phyloP scores from a whole-genome alignment of 2,329 filamentous ascomycete genomes.

The Penicillium sp. region DNA sequence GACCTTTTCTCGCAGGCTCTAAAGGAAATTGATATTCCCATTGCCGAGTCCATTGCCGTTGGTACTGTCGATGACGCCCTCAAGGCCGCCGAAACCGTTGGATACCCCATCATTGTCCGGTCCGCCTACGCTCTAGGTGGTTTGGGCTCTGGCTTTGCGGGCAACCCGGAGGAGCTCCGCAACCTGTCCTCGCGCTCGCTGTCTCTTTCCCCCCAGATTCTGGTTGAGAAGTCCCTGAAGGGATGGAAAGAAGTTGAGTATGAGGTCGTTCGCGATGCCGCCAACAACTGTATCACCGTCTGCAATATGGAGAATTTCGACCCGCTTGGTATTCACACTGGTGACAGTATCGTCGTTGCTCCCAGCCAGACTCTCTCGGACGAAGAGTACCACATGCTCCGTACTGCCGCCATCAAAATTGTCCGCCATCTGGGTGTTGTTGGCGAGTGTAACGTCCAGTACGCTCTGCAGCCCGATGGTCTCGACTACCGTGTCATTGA shows the following conservation, averaged over 20 bases:
- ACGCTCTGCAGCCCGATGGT: conserved; percentile 91
- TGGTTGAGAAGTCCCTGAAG: conserved; percentile 97
- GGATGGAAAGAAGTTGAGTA: conserved; percentile 99
- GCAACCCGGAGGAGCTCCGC: conserved; percentile 86
- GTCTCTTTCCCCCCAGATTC: conserved; percentile 87
- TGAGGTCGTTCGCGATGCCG: conserved; percentile 92
- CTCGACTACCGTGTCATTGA: conserved; percentile 98
- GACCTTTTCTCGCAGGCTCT: conserved; percentile 93
- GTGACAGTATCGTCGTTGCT: conserved; percentile 96
- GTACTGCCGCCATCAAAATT: conserved; percentile 95
- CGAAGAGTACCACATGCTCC: conserved; percentile 99
- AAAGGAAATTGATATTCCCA: conserved; percentile 95
- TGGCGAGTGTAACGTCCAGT: conserved; percentile 98
- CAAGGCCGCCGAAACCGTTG: conserved; percentile 75
- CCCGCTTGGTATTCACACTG: conserved; percentile 92
- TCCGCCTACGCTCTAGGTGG: conserved; percentile 95
- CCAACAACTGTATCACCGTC: conserved; percentile 98
- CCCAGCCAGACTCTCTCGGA: conserved; percentile 95
- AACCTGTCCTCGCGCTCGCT: conserved; percentile 90
- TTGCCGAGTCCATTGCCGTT: conserved; percentile 92
- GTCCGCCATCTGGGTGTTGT: conserved; percentile 94
- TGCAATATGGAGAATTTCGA: conserved; percentile 99
- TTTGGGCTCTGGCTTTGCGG: conserved; percentile 91
- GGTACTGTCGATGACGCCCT: conserved; percentile 87
- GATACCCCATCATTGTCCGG: conserved; percentile 96